phyloP scores from a whole-genome alignment of 73 alveolate genomes.

The Durusdinium trenchii region DNA sequence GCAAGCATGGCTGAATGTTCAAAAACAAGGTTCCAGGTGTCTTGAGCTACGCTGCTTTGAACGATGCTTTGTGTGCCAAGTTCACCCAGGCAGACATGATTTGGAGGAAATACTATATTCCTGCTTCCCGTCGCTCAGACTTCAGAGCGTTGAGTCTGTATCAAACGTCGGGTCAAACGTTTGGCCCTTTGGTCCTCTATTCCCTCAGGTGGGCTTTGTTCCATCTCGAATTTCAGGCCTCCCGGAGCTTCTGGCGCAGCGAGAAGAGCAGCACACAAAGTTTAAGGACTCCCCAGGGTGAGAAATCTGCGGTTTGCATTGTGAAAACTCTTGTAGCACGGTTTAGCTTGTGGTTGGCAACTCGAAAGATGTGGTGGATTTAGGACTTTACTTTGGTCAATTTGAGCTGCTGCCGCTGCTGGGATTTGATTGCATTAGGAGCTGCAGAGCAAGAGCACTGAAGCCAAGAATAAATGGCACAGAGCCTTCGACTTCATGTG shows the following conservation, averaged over 20 bases:
- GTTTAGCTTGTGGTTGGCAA: no score
- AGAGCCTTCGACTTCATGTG: constrained; percentile 30
- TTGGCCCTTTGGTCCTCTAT: not conserved
- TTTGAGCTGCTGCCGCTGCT: no score
- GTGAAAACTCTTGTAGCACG: no score
- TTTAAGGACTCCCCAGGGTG: no score
- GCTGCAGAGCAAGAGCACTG: not conserved
- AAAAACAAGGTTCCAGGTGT: no score
- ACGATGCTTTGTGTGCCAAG: not conserved
- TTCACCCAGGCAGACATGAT: not conserved
- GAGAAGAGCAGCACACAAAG: constrained; percentile 7
- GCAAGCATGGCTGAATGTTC: no score
- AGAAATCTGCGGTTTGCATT: no score
- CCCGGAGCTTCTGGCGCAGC: constrained; percentile 44
- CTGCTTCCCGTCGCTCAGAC: not conserved
- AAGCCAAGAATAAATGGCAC: constrained; percentile 5
- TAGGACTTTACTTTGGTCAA: no score
- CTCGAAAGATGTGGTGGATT: no score
- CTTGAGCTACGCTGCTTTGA: no score
- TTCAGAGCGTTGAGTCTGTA: not conserved
- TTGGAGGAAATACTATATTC: not conserved
- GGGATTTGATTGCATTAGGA: no score
- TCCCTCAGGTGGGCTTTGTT: not conserved
- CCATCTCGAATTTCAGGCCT: constrained; percentile 32
- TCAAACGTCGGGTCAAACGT: not conserved